Percentiles rank a stretch among this genome's conserved stretches.
phyloP scores from a whole-genome alignment of 2,329 filamentous ascomycete genomes.

The Cadophora gregata region DNA sequence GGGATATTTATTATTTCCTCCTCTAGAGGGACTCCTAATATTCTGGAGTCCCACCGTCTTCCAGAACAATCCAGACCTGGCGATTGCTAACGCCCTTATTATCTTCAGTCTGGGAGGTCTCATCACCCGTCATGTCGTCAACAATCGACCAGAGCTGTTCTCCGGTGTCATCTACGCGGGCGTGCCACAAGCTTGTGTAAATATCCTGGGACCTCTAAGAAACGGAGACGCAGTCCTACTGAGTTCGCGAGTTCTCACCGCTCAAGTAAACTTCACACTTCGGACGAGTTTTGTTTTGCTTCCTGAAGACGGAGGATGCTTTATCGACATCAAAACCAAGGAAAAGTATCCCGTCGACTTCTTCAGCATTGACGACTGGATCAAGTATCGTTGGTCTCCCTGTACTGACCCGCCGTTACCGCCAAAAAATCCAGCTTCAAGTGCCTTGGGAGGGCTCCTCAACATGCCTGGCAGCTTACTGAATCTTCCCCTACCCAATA shows the following conservation, averaged over 20 bases:
- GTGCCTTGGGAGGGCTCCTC: slow-evolving; percentile 48
- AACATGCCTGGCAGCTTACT: slow-evolving; percentile 34
- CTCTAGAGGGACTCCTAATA: too few relatives aligned
- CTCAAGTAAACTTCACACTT: slow-evolving; percentile 91
- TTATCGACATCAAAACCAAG: slow-evolving; percentile 76
- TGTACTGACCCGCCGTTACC: slow-evolving; percentile 73
- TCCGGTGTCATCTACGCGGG: slow-evolving; percentile 86
- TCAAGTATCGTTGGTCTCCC: slow-evolving; percentile 77
- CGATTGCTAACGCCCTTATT: too few relatives aligned
- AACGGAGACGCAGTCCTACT: slow-evolving; percentile 93
- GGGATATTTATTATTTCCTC: too few relatives aligned
- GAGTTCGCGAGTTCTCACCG: slow-evolving; percentile 87
- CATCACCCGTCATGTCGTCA: slow-evolving; percentile 87
- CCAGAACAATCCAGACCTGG: too few relatives aligned
- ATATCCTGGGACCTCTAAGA: slow-evolving; percentile 86
- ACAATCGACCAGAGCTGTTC: slow-evolving; percentile 83
- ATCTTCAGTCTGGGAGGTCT: slow-evolving; percentile 71
- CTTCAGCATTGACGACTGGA: slow-evolving; percentile 80
- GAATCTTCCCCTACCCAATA: slow-evolving; percentile 41
- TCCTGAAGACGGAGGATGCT: slow-evolving; percentile 86
- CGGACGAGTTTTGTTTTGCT: slow-evolving; percentile 85
- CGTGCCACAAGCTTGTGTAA: slow-evolving; percentile 84
- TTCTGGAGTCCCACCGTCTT: too few relatives aligned
- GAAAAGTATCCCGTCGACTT: slow-evolving; percentile 86
- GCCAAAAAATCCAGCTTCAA: slow-evolving; percentile 50